Conservation (phyloP, 345 rosid species). For the Cardiospermum halicacabum region DNA sequence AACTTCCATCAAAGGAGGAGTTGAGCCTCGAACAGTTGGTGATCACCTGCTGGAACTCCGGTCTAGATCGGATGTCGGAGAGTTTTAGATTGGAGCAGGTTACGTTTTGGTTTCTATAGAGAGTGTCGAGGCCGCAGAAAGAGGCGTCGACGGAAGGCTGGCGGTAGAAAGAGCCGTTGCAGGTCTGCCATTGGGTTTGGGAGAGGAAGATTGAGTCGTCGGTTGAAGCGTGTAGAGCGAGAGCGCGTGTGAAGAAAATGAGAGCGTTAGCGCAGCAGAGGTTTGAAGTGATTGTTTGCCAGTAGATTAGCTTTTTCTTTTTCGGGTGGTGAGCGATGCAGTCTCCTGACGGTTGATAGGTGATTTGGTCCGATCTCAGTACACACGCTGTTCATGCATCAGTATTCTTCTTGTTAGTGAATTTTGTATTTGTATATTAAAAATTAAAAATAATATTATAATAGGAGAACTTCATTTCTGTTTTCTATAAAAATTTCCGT, state of each 20-base stretch:
- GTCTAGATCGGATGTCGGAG: slow-evolving; percentile 12
- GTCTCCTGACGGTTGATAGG: slow-evolving; percentile 43
- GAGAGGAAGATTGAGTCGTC: slow-evolving; percentile 25
- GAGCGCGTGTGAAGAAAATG: slow-evolving; percentile 26
- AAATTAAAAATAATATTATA: too few relatives aligned
- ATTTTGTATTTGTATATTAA: not conserved
- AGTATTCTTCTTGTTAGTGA: slow-evolving; percentile 1
- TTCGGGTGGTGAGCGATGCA: slow-evolving; percentile 23
- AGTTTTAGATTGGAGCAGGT: slow-evolving; percentile 30
- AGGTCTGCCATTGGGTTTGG: slow-evolving; percentile 27
- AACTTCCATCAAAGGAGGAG: slow-evolving; percentile 23
- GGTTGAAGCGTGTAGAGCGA: slow-evolving; percentile 29
- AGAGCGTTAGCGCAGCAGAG: slow-evolving; percentile 49
- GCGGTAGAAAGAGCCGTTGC: slow-evolving; percentile 15
- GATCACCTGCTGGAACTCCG: slow-evolving; percentile 10
- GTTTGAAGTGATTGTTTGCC: slow-evolving; percentile 32
- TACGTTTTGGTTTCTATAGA: slow-evolving; percentile 22
- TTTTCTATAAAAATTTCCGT: too few relatives aligned
- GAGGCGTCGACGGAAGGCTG: slow-evolving; percentile 19
- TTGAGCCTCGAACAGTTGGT: slow-evolving; percentile 29
- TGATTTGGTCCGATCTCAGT: slow-evolving; percentile 23
- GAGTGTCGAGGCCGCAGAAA: slow-evolving; percentile 33
- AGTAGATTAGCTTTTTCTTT: slow-evolving; percentile 23
- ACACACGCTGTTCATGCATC: slow-evolving; percentile 26
- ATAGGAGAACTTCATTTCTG: too few relatives aligned